Conservation (phyloP, 2,329 filamentous ascomycete species). For the Aspergillus sp. region DNA sequence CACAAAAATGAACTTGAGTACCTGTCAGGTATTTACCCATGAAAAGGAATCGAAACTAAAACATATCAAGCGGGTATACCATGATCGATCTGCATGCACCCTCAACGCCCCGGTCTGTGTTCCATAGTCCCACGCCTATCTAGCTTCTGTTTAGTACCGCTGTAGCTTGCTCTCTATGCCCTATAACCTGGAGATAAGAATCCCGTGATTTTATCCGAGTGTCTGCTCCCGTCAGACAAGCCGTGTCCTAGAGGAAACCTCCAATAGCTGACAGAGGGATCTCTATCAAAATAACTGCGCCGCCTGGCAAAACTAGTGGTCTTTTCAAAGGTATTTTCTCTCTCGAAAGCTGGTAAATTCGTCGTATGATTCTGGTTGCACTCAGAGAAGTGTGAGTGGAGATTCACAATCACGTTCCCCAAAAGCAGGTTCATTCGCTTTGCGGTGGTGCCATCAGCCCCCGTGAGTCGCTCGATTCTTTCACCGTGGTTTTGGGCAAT, state of each 20-base stretch:
- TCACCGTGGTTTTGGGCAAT: conserved; percentile 17
- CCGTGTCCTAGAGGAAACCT: conserved; percentile 3
- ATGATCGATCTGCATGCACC: neutral
- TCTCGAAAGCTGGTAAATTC: conserved; percentile 19
- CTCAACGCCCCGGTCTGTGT: neutral
- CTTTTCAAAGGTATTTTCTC: conserved; percentile 12
- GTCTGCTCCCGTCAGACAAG: neutral
- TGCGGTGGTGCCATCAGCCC: conserved; percentile 6
- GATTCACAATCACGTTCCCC: conserved; percentile 22
- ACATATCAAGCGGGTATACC: neutral
- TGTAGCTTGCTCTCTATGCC: neutral
- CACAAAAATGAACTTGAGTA: neutral
- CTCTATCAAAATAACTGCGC: conserved; percentile 25
- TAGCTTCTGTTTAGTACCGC: neutral
- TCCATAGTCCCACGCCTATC: no score
- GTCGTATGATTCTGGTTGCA: conserved; percentile 5
- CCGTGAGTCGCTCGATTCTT: conserved; percentile 9
- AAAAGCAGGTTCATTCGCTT: conserved; percentile 20
- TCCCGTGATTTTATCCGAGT: neutral
- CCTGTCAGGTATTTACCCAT: neutral
- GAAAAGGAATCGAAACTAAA: neutral
- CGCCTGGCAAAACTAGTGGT: conserved; percentile 13
- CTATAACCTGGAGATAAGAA: neutral
- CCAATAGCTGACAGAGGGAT: conserved; percentile 11
- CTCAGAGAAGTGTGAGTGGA: conserved; percentile 18